Base-by-base conservation (phyloP, 2,329 filamentous ascomycete species). In the Fonsecaea multimorphosa region DNA sequence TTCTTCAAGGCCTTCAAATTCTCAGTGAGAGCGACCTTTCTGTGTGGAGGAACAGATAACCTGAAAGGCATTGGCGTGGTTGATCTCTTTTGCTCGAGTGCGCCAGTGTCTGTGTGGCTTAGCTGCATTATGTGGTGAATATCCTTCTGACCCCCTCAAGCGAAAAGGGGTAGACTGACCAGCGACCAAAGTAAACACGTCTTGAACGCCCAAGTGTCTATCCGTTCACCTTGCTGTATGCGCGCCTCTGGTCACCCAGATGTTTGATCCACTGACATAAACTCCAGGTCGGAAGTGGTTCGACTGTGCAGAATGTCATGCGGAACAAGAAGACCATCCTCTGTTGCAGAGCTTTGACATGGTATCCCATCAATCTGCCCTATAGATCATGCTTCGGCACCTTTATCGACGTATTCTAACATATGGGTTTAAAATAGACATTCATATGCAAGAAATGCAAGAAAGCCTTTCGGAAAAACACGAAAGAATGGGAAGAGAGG, bases 371-470 rank as follows among this genome's bases (percentile, higher is more conserved):
- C 22, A 27, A 24, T 14, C 44, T 24, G 44, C 14, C 22, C 44
- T 14, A 27, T 24, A 49, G 0, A 27, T 12, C 9, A 49, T 27
- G 12, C 19, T 49, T 3, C 1, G 4, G 22, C 27, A 29, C 14
- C 12, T 22, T 32, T 12, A 27, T 16, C 7, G 44, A 19, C 57
- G 52, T 62, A 40, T 9, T 14, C 36, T 27, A 8, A n/a, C 38
- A 36, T 19, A n/a, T 7, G 5, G 31, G 31, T 22, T 14, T 19
- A 40, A 54, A 63, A 27, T 12, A 80, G 78, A 86, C 84, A 40
- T 98, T 99, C 75, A 92, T 92, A 59, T 99, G 95, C 86, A 99
- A 99, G 75, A 99, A 99, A 83, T 99, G 95, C 88, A 93, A 91
- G 73, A 99, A 99, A 81, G 93, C 90, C 79, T 99, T 99, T 84